Conservation (phyloP, 2,329 filamentous ascomycete genomes). For the Arthrinium puccinioides region DNA sequence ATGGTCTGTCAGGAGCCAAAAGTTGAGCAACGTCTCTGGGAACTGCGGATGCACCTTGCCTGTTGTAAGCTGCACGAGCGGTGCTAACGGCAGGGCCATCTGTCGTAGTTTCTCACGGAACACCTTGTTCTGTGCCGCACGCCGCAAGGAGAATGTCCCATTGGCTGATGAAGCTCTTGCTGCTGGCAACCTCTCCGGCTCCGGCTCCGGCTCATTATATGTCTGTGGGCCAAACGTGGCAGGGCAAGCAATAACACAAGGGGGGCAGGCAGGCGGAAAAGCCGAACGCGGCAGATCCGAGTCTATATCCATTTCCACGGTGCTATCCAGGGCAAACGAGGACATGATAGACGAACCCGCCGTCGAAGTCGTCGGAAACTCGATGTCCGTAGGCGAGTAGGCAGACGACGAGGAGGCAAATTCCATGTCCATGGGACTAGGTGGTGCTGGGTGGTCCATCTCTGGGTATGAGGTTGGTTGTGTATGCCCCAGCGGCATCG, state of each 20-base stretch:
- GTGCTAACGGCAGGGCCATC: constrained; percentile 58
- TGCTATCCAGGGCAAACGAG: not conserved
- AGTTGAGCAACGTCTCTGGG: constrained; percentile 59
- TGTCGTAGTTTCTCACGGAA: constrained; percentile 56
- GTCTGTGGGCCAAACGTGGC: no score
- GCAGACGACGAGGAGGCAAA: not conserved
- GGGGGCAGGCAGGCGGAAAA: no score
- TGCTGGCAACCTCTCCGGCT: no score
- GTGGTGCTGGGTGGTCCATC: constrained; percentile 8
- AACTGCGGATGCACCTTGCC: constrained; percentile 59
- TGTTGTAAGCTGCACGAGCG: constrained; percentile 56
- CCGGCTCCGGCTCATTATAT: no score
- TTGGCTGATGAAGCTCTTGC: no score
- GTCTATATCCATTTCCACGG: not conserved
- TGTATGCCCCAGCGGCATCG: constrained; percentile 1
- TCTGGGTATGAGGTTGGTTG: constrained; percentile 2
- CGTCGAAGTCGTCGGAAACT: not conserved
- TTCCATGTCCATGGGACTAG: constrained; percentile 2
- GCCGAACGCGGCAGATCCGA: no score
- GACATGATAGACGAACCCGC: not conserved
- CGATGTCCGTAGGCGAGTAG: not conserved
- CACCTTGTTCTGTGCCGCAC: constrained; percentile 37
- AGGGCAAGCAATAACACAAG: no score
- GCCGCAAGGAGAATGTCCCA: constrained; percentile 28
- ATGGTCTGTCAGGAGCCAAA: constrained; percentile 65